Conservation (phyloP, 169 alveolate genomes). For the Toxoplasma gondii region DNA sequence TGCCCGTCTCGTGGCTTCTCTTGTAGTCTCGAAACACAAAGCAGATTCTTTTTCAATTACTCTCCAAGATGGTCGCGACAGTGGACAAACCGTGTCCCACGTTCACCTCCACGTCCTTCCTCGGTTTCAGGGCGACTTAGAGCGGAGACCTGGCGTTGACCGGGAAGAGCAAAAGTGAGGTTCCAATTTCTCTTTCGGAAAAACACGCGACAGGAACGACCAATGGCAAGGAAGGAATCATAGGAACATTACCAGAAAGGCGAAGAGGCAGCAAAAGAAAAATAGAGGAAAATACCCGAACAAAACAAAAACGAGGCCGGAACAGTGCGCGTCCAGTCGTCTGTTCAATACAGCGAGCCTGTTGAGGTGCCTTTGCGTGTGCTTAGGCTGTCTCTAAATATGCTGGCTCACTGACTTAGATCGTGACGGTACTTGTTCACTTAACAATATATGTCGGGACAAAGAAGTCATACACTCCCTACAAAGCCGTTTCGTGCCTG, state of each 20-base stretch:
- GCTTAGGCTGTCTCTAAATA: too few species aligned
- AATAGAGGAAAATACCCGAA: too few species aligned
- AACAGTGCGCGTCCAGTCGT: too few species aligned
- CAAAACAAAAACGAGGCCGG: too few species aligned
- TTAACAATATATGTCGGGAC: too few species aligned
- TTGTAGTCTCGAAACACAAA: background rate
- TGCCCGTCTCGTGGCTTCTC: constrained; percentile 9
- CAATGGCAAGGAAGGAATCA: background rate
- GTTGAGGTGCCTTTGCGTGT: too few species aligned
- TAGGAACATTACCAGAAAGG: background rate
- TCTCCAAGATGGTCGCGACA: constrained; percentile 86
- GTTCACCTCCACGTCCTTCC: constrained; percentile 90
- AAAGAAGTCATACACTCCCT: too few species aligned
- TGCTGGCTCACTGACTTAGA: too few species aligned
- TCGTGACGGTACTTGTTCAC: too few species aligned
- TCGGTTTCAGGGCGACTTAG: constrained; percentile 72
- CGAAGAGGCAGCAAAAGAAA: too few species aligned
- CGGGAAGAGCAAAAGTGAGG: constrained; percentile 9
- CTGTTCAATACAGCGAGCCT: too few species aligned
- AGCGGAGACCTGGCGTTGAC: background rate
- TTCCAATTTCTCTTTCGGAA: background rate
- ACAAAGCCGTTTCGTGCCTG: too few species aligned
- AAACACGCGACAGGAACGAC: background rate
- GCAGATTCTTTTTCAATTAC: background rate
- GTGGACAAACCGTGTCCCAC: constrained; percentile 90